phyloP scores from a whole-genome alignment of 108 stramenopile species.

The Bacterosira constricta region DNA sequence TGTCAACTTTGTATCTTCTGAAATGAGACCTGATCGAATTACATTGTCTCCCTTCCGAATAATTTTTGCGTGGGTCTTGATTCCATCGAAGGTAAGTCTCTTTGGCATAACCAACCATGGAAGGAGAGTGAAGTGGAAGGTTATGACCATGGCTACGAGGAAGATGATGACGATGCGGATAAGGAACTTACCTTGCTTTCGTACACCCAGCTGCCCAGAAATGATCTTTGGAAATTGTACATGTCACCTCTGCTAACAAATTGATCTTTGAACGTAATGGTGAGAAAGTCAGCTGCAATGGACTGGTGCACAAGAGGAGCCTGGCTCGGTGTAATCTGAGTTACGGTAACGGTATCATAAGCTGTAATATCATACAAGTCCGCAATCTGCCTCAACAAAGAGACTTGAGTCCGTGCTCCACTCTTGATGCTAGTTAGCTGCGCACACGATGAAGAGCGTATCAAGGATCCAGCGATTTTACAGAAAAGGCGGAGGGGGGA shows the following conservation, averaged over 20 bases:
- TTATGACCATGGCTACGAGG: no score
- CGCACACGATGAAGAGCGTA: no score
- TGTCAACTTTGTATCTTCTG: slow-evolving; percentile 86
- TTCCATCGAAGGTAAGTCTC: slow-evolving; percentile 56
- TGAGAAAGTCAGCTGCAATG: slow-evolving; percentile 85
- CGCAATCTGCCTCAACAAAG: slow-evolving; percentile 76
- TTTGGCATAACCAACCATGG: no score
- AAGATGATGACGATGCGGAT: no score
- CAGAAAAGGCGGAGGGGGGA: no score
- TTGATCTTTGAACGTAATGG: slow-evolving; percentile 90
- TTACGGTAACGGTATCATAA: slow-evolving; percentile 86
- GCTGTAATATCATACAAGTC: slow-evolving; percentile 81
- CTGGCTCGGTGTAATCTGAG: slow-evolving; percentile 59
- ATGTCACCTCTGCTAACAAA: slow-evolving; percentile 86
- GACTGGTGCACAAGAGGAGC: slow-evolving; percentile 58
- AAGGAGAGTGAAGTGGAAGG: no score
- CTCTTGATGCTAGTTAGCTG: slow-evolving; percentile 78
- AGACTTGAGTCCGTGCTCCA: slow-evolving; percentile 77
- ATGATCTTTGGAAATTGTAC: slow-evolving; percentile 72
- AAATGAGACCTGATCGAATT: slow-evolving; percentile 77
- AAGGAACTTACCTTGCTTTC: no score
- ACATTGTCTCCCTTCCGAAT: slow-evolving; percentile 68
- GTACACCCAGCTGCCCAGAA: slow-evolving; percentile 82
- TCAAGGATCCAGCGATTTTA: no score
- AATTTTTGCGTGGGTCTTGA: slow-evolving; percentile 74